Evolutionary conservation across 1,284 basidiomycete species (phyloP), one percentile per base, ranked within the genome.

Genomic region (Cutaneotrichosporon cutaneum): DNA sequence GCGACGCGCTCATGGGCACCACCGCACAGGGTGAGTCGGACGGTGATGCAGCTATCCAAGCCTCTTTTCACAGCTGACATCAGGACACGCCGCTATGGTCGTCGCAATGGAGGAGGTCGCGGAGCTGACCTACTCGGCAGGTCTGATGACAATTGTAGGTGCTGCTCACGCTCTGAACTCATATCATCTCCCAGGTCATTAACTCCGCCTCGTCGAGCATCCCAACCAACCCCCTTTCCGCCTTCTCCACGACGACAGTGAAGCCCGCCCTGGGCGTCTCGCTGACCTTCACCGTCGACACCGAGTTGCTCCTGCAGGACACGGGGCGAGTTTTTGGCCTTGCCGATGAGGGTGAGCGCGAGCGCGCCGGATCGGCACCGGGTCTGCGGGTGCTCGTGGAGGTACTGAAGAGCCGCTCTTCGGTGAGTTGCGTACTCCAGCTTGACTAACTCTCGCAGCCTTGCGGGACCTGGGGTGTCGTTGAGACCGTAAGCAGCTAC

Each of bases 81-180:
- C 59, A 78, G 77, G 78, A 4, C 73, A 78, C 51, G 74, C 77
- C 0, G 73, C 75, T 7, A 74, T 77, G 60, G 66, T 78, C 3
- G 63, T 72, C 1, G 65, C 77, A n/a, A 71, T 77, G 69, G 73
- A 77, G 47, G 70, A 75, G 7, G 58, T 81, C 7, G 61, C 68
- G 0, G 69, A 70, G 50, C 58, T 77, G 21, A 70, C 75, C 1
- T 68, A 75, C 48, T 24, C 54, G 0, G 54, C 60, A 3, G 64
- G 64, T 4, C 61, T 78, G 24, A 58, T 68, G 11, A 68, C 70
- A 0, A 64, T 77, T 9, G 76, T 76, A 32, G 53, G 72, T 61
- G 22, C 22, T n/a, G 27, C 6, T 6, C 13, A 2, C 4, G 18
- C 27, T 6, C 14, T n/a, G 32, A 27, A 16, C 27, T 51, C 27